These are phyloP conservation scores for Ceratocystis harringtonii DNA, from an alignment of 2,329 filamentous ascomycete genomes.

Conservation along the genomic window DNA sequence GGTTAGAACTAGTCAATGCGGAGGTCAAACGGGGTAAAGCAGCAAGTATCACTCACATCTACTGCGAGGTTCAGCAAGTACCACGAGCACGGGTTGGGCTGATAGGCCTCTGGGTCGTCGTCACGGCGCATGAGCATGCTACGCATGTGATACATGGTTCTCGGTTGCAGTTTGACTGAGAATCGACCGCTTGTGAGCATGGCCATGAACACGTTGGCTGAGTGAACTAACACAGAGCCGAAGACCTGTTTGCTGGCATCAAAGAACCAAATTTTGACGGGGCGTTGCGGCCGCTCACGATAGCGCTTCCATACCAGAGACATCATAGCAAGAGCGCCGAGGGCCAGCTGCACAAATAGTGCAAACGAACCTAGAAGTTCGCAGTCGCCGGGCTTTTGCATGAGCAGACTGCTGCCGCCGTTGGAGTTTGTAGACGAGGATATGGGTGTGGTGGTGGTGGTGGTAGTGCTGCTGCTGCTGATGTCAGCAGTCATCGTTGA, in stretches of 20 bases:
- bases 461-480: constrained; percentile 19
- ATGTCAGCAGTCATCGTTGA: constrained; percentile 22
- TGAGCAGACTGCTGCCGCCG: constrained; percentile 19
- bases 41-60: constrained; percentile 53
- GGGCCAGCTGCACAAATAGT: constrained; percentile 71
- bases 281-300: constrained; percentile 79
- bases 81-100: constrained; percentile 89
- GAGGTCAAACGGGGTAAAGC: constrained; percentile 2
- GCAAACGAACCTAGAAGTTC: constrained; percentile 80
- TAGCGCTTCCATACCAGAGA: constrained; percentile 88
- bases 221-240: constrained; percentile 77
- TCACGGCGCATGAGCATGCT: constrained; percentile 28
- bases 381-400: constrained; percentile 50
- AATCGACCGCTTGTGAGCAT: constrained; percentile 86
- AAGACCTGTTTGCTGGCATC: constrained; percentile 96
- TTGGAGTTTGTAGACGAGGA: background rate
- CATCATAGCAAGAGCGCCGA: constrained; percentile 68
- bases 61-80: constrained; percentile 90
- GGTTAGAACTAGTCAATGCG: constrained; percentile 4
- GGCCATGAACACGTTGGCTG: constrained; percentile 89
- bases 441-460: constrained; percentile 19
- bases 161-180: constrained; percentile 43
- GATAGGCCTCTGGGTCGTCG: constrained; percentile 38
- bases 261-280: constrained; percentile 94
- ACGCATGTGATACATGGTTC: constrained; percentile 26